Evolutionary conservation across 1,139 yeast species (phyloP), one percentile per base, ranked within the genome.

Genomic region (Hanseniaspora gamundiae): DNA sequence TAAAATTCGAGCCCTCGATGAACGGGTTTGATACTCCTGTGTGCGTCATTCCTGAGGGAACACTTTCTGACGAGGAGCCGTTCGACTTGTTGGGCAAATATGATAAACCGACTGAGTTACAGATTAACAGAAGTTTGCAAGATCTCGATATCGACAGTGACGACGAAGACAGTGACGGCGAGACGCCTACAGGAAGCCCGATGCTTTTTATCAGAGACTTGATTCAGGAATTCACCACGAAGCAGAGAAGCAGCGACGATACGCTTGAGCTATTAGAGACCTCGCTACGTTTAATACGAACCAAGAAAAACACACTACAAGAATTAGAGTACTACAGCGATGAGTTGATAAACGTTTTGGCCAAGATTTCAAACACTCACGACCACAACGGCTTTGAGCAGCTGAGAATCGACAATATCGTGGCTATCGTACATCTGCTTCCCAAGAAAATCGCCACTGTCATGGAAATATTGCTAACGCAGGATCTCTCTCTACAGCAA

Each of bases 401-500:
- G 11, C 62, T 73, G 62, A 72, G 73, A 48, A 61, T 81, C 11
- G 73, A 75, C 45, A 69, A 77, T 27, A 52, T 80, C 51, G 73
- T 80, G 10, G 70, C 85, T 9, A 64, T 79, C 1, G 57, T 79
- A 26, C 75, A 70, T 1, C 62, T 73, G 1, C 65, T 66, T 46
- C 79, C 81, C 2, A 40, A 49, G 4, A 52, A 71, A 2, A 52
- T 67, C 1, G 45, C 59, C 0, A 68, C 65, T 42, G 49, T 76
- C 2, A 60, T 71, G 42, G 56, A 66, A 26, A 57, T 75, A 17
- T 61, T 81, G 16, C 64, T 76, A 27, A 66, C 69, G 0, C 80
- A 82, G 0, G 91, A 82, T 53, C 72, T 78, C 45, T 78, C 86
- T 0, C 59, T 81, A n/a, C 84, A 78, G 49, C 80, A 75, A 46